These are phyloP conservation scores for Solanum ossicruentum DNA, from an alignment of 257 asterid species.

Conservation along the genomic window DNA sequence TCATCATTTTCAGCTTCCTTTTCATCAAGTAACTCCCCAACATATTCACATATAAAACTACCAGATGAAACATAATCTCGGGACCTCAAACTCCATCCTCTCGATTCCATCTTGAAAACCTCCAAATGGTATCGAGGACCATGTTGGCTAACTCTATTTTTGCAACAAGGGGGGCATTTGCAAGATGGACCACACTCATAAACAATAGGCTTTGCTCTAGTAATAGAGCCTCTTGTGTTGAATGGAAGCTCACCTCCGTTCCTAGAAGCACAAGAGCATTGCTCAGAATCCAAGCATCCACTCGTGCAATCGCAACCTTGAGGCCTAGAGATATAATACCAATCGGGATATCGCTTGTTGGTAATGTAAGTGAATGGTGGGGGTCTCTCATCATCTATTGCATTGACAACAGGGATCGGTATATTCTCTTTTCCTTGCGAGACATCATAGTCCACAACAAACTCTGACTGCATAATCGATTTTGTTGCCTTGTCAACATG, in stretches of 20 bases:
- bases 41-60: constrained; percentile 42
- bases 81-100: constrained; percentile 49
- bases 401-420: constrained; percentile 24
- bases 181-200: constrained; percentile 48
- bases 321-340: neutral
- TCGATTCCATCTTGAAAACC: constrained; percentile 21
- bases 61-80: constrained; percentile 18
- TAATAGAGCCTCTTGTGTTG: constrained; percentile 17
- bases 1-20: constrained; percentile 15
- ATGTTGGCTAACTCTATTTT: constrained; percentile 35
- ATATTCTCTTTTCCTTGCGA: constrained; percentile 30
- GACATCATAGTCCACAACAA: constrained; percentile 16
- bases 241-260: constrained; percentile 49
- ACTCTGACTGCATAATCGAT: neutral
- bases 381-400: constrained; percentile 20
- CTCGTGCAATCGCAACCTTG: constrained; percentile 26
- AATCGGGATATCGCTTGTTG: constrained; percentile 10
- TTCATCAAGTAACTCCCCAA: constrained; percentile 22
- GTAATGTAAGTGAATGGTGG: constrained; percentile 25
- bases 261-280: constrained; percentile 22
- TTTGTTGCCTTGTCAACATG: neutral
- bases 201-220: constrained; percentile 7
- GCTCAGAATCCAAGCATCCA: constrained; percentile 24
- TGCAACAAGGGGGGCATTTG: constrained; percentile 42
- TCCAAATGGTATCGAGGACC: constrained; percentile 28